Evolutionary conservation across 768 basidiomycete genomes (phyloP).

Genomic region (Russula brevipes): DNA sequence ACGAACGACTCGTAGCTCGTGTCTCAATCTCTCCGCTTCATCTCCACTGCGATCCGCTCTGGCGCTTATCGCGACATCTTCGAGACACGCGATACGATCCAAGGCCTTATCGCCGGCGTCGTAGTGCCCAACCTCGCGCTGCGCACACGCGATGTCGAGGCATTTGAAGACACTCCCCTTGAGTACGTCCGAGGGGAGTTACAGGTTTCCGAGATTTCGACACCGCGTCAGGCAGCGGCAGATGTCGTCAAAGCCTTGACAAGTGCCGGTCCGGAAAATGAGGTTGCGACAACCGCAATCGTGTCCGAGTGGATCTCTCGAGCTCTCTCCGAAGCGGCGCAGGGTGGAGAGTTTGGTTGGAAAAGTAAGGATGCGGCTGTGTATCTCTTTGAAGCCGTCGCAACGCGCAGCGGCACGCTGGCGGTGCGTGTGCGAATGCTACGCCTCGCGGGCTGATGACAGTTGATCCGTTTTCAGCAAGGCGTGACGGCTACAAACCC

Average conservation of each 20-base stretch:
- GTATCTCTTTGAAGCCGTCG: slow-evolving; percentile 89
- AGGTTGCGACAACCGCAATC: slow-evolving; percentile 67
- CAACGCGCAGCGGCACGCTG: slow-evolving; percentile 80
- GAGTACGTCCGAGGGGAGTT: slow-evolving; percentile 63
- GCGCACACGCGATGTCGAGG: slow-evolving; percentile 85
- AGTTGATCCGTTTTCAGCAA: slow-evolving; percentile 43
- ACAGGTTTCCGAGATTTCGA: slow-evolving; percentile 64
- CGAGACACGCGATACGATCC: slow-evolving; percentile 74
- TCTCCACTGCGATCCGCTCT: slow-evolving; percentile 87
- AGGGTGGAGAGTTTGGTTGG: slow-evolving; percentile 64
- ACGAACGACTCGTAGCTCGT: slow-evolving; percentile 55
- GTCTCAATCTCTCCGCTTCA: slow-evolving; percentile 83
- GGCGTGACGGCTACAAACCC: slow-evolving; percentile 93
- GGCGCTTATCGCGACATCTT: slow-evolving; percentile 79
- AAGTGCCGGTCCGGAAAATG: slow-evolving; percentile 68
- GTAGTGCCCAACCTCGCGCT: slow-evolving; percentile 91
- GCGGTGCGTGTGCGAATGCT: slow-evolving; percentile 47
- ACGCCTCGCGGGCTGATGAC: not conserved
- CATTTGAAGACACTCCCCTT: slow-evolving; percentile 95
- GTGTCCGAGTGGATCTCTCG: slow-evolving; percentile 78
- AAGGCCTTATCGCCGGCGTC: slow-evolving; percentile 79
- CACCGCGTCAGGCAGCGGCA: slow-evolving; percentile 86
- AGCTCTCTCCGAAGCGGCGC: slow-evolving; percentile 64
- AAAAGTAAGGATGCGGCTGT: slow-evolving; percentile 91
- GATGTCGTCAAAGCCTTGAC: slow-evolving; percentile 94